Base-by-base conservation (phyloP, 2,329 filamentous ascomycete species). In the Thelonectria olida region DNA sequence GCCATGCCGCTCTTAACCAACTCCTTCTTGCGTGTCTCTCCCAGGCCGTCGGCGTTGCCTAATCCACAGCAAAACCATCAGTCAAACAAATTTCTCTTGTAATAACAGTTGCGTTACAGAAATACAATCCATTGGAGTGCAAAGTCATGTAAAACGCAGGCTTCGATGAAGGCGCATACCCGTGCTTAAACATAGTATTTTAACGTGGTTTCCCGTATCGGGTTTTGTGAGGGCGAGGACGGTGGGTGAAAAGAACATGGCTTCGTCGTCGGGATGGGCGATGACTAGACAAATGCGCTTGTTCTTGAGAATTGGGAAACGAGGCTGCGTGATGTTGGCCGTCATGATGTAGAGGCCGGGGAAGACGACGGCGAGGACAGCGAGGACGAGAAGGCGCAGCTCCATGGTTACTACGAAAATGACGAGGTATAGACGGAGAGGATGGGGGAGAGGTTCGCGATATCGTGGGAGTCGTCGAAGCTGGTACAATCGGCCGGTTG, bases 161-260 rank as follows among this genome's bases (percentile, higher is more conserved):
- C 34, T 19, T 22, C 17, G 39, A 13, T 10, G 19, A 10, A 42
- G 28, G 22, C 5, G n/a, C 72, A 48, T 76, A 90, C 92, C 94
- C 67, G 89, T 95, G 78, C 92, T 96, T 65, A 99, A 81, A 79
- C 96, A 99, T 57, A 98, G 80, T 65, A 99, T 97, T 80, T 96
- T 96, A 73, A 99, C 85, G 74, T 96, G 93, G 79, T 99, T 98
- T 4, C 92, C 91, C 19, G 90, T 84, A 61, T 89, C 87, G 4
- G 93, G 92, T 13, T 86, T 84, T 17, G 93, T 95, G 59, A 99
- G 85, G n/a, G 92, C 89, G 70, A 96, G 84, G 13, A 98, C 84
- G 1, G 93, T 92, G 0, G 96, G 96, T 65, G 93, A 89, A 79
- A 99, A 99, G 84, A 99, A 99, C 96, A 99, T 99, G 77, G 95